Percentiles rank a stretch among this genome's conserved stretches.
Evolutionary conservation across 768 basidiomycete species (phyloP).

Genomic region (Panus rudis): DNA sequence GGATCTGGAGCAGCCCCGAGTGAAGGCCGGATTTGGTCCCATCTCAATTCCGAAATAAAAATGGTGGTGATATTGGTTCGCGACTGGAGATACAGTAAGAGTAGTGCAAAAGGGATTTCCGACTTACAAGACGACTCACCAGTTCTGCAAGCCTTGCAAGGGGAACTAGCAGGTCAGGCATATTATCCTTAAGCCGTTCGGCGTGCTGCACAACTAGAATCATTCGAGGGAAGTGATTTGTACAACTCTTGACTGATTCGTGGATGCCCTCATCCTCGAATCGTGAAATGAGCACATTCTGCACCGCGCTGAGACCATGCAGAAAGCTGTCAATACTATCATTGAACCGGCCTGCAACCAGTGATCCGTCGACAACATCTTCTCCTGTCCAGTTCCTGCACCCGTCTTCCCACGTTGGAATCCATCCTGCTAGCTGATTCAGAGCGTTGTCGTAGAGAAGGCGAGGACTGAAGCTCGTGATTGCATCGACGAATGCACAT

Average conservation of each 20-base stretch:
- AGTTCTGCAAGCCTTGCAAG: slow-evolving; percentile 65
- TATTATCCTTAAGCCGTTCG: slow-evolving; percentile 53
- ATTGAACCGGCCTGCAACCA: slow-evolving; percentile 43
- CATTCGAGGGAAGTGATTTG: slow-evolving; percentile 26
- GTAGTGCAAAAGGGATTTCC: not conserved
- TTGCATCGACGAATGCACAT: slow-evolving; percentile 45
- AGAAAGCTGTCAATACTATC: slow-evolving; percentile 63
- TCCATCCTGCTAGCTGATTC: slow-evolving; percentile 52
- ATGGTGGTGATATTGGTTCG: slow-evolving; percentile 52
- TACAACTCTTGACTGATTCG: slow-evolving; percentile 17
- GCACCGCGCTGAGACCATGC: slow-evolving; percentile 51
- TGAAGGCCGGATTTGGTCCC: slow-evolving; percentile 68
- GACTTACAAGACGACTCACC: slow-evolving; percentile 31
- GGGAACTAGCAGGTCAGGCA: slow-evolving; percentile 65
- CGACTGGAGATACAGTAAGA: slow-evolving; percentile 32
- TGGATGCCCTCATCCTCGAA: slow-evolving; percentile 21
- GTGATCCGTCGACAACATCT: not conserved
- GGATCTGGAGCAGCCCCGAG: slow-evolving; percentile 70
- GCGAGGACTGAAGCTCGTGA: slow-evolving; percentile 54
- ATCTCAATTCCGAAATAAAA: slow-evolving; percentile 56
- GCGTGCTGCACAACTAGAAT: slow-evolving; percentile 62
- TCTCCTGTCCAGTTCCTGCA: slow-evolving; percentile 47
- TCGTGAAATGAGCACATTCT: not conserved
- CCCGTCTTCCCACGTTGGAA: slow-evolving; percentile 51
- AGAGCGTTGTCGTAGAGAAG: slow-evolving; percentile 62